Percentiles rank a stretch among this genome's conserved stretches.
Evolutionary conservation across 192 early-diverging fungal species (phyloP).

Genomic region (Backusella sp.): DNA sequence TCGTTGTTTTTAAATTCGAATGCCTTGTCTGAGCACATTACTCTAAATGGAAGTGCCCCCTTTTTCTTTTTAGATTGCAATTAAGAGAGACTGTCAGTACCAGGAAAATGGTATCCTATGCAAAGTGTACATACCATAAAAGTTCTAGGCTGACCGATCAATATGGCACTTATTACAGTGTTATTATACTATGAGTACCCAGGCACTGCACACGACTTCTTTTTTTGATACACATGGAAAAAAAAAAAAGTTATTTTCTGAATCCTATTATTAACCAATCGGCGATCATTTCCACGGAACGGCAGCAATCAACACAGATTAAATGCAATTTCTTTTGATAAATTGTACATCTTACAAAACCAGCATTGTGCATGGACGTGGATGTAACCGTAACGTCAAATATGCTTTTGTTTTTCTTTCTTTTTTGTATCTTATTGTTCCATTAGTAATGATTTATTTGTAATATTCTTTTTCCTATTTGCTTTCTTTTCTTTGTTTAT

Average conservation of each 20-base stretch:
- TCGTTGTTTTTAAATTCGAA: neutral
- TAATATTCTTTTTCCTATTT: neutral
- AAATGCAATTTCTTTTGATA: conserved; percentile 6
- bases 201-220: neutral
- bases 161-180: neutral
- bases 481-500: neutral
- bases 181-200: neutral
- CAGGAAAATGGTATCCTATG: neutral
- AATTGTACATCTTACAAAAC: neutral
- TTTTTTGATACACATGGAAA: neutral
- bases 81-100: neutral
- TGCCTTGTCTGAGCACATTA: neutral
- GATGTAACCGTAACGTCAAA: neutral
- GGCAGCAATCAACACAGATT: neutral
- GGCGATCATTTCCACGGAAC: neutral
- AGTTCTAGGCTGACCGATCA: neutral
- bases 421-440: neutral
- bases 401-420: neutral
- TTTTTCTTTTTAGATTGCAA: neutral
- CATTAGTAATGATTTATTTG: neutral
- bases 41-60: neutral
- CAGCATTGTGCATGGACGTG: neutral
- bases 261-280: conserved; percentile 1
- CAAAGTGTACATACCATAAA: neutral
- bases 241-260: neutral